Conservation (phyloP, 345 rosid species). For the Ceriops decandra region DNA sequence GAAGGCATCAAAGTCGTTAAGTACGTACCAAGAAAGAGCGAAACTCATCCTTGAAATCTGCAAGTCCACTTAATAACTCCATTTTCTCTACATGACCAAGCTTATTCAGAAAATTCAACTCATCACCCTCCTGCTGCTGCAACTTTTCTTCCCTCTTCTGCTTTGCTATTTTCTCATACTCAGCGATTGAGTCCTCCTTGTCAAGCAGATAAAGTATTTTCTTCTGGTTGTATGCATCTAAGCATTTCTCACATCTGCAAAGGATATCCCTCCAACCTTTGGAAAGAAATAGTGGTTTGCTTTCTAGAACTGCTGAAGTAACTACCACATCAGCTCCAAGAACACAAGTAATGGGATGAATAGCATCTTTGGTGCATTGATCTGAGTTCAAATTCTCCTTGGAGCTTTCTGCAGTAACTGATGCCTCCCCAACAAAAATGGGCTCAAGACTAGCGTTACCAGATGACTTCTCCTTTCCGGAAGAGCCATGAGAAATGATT, state of each 20-base stretch:
- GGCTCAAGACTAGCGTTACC: constrained; percentile 19
- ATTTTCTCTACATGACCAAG: constrained; percentile 91
- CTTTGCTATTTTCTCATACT: constrained; percentile 84
- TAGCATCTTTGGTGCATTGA: constrained; percentile 18
- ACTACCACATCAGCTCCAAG: constrained; percentile 32
- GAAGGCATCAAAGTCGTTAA: neutral
- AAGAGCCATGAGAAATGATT: constrained; percentile 15
- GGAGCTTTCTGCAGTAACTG: constrained; percentile 45
- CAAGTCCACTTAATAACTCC: constrained; percentile 82
- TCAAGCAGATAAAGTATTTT: constrained; percentile 61
- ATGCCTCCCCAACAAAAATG: constrained; percentile 23
- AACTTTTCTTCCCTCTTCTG: constrained; percentile 84
- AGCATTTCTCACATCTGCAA: constrained; percentile 74
- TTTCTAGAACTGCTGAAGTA: constrained; percentile 30
- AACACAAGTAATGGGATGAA: constrained; percentile 35
- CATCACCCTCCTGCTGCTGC: constrained; percentile 80
- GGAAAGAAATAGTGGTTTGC: constrained; percentile 68
- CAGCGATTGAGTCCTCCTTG: constrained; percentile 78
- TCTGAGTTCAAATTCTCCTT: constrained; percentile 27
- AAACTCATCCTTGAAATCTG: constrained; percentile 74
- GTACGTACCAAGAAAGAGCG: constrained; percentile 61
- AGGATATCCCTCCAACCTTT: constrained; percentile 83
- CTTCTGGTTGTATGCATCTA: constrained; percentile 57
- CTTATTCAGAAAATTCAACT: constrained; percentile 53
- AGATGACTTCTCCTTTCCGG: constrained; percentile 11